Base-by-base conservation (phyloP, 345 rosid species). In the Erucastrum elatum region DNA sequence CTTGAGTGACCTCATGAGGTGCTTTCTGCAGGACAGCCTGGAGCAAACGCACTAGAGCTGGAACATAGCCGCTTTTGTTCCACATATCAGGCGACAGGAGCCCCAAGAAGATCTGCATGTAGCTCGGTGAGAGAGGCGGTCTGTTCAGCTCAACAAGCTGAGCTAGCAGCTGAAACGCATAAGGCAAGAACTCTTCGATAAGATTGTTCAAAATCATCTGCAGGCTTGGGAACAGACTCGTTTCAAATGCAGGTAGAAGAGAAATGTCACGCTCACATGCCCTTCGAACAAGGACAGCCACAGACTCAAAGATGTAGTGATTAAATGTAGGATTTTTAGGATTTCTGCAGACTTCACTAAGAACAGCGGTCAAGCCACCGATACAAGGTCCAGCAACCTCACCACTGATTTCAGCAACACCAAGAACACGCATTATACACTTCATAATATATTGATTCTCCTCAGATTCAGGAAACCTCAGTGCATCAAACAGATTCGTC, bases 1-100 rank as follows among this genome's bases (percentile, higher is more conserved):
- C 99, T 74, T 87, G 92, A 79, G 82, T 83, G 65, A 94, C 84
- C 83, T 96, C 97, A 66, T 81, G 84, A 6, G 98, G 92, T 26
- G 91, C 90, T 84, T 96, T 93, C 83, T 93, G 96, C 78, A 96
- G 97, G 84, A 91, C 93, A 68, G 99, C 98, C 79, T 91, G 99
- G 68, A 96, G 99, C 72, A 96, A 81, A 69, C 99, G 99, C 58
- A 96, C 99, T 72, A 96, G 97, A 2, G 99, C 99, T 53, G 99
- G 99, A 60, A 96, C 98, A 74, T 96, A 93, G 31, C 97, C 89
- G 71, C 89, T 81, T 86, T 90, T 88, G 70, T 83, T 93, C 99
- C 99, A 96, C 34, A 88, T 81, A 51, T 91, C 98, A 70, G 94
- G 98, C 10, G 89, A 80, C 58, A 96, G 89, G 58, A 95, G 97